Conservation (phyloP, 2,329 filamentous ascomycete genomes). For the Pseudogymnoascus sp. region DNA sequence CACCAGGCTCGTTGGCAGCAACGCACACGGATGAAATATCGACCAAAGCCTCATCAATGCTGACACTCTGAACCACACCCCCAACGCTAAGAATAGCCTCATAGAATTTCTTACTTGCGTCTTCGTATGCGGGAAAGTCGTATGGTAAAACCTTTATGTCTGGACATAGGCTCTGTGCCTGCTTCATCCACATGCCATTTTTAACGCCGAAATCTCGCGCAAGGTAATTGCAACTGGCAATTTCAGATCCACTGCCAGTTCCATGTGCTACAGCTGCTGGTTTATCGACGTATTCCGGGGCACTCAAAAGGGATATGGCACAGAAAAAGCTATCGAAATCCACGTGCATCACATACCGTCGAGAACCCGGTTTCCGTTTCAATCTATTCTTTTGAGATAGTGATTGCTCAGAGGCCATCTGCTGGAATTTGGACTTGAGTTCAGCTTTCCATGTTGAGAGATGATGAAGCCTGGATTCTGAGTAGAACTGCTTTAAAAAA, state of each 20-base stretch:
- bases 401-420: slow-evolving; percentile 62
- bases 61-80: slow-evolving; percentile 88
- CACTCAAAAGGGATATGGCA: slow-evolving; percentile 69
- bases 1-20: slow-evolving; percentile 57
- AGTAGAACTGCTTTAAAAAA: slow-evolving; percentile 90
- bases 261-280: slow-evolving; percentile 88
- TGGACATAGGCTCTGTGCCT: slow-evolving; percentile 73
- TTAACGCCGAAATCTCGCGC: slow-evolving; percentile 81
- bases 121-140: slow-evolving; percentile 90
- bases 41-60: slow-evolving; percentile 87
- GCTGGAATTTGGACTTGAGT: slow-evolving; percentile 81
- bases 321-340: slow-evolving; percentile 99
- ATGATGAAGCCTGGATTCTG: slow-evolving; percentile 90
- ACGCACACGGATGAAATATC: slow-evolving; percentile 71
- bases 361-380: slow-evolving; percentile 51
- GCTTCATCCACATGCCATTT: slow-evolving; percentile 99
- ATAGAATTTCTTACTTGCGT: slow-evolving; percentile 83
- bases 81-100: slow-evolving; percentile 71
- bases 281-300: slow-evolving; percentile 67
- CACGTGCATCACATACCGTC: slow-evolving; percentile 85
- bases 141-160: slow-evolving; percentile 87
- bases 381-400: slow-evolving; percentile 38
- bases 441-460: slow-evolving; percentile 95
- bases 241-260: slow-evolving; percentile 77
- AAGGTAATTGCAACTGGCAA: slow-evolving; percentile 94